phyloP scores from a whole-genome alignment of 2,329 filamentous ascomycete genomes.

The Penicillium sp. region DNA sequence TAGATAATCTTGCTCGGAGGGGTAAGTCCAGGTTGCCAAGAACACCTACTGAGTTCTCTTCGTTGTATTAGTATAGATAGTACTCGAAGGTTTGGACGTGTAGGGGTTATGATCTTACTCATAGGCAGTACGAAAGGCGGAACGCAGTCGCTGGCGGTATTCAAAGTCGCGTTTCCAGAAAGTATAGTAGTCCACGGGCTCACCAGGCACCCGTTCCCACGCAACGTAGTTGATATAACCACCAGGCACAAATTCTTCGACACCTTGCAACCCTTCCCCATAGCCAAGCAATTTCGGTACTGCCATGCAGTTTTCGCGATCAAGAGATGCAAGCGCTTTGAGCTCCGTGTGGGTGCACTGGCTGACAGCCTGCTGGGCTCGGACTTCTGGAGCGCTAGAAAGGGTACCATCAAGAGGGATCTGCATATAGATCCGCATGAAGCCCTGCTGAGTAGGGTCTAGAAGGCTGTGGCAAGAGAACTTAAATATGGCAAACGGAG shows the following conservation, averaged over 20 bases:
- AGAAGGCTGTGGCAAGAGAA: background rate
- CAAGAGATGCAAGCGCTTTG: background rate
- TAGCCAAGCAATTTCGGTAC: background rate
- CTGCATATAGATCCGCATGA: background rate
- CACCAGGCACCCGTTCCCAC: background rate
- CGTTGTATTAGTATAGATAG: background rate
- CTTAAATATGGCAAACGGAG: background rate
- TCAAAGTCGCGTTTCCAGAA: background rate
- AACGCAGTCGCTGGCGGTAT: background rate
- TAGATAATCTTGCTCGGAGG: background rate
- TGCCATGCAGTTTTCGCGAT: background rate
- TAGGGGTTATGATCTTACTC: conserved; percentile 1
- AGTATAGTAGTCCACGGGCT: background rate
- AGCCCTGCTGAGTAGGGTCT: background rate
- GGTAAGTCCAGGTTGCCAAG: background rate
- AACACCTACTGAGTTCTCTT: conserved; percentile 1
- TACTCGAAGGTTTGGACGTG: background rate
- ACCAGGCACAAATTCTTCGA: background rate
- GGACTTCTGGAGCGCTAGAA: background rate
- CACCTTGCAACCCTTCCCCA: background rate
- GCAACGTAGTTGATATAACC: background rate
- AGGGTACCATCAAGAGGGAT: background rate
- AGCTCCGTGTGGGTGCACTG: background rate
- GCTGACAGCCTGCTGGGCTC: background rate
- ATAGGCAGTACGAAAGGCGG: background rate